Conservation (phyloP, 768 basidiomycete species). For the Candolleomyces aberdarensis region DNA sequence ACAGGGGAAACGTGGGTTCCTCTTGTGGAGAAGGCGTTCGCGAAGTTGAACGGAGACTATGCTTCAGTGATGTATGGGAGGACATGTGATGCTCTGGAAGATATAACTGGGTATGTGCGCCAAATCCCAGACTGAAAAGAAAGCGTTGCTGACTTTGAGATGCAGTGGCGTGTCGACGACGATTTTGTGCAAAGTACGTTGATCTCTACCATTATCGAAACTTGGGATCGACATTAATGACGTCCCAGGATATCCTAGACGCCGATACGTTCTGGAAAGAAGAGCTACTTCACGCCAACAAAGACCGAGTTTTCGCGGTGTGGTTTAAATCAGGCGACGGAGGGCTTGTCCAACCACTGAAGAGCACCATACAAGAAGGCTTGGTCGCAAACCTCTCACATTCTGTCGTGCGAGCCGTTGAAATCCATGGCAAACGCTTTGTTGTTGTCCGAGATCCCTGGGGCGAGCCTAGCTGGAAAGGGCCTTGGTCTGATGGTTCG, state of each 20-base stretch:
- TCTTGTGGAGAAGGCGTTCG: constrained; percentile 47
- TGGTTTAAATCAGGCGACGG: constrained; percentile 29
- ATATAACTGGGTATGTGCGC: constrained; percentile 44
- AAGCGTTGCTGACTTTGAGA: not conserved
- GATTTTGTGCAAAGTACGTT: constrained; percentile 27
- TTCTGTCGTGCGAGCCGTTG: constrained; percentile 38
- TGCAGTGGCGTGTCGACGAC: constrained; percentile 37
- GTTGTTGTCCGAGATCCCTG: constrained; percentile 45
- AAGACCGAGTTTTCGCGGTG: constrained; percentile 43
- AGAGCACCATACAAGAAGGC: constrained; percentile 20
- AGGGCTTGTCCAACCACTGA: constrained; percentile 10
- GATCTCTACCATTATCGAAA: not conserved
- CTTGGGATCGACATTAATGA: not conserved
- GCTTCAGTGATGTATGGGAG: constrained; percentile 30
- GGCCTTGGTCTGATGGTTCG: constrained; percentile 42
- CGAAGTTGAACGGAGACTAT: constrained; percentile 47
- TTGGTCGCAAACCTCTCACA: constrained; percentile 38
- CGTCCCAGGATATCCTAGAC: constrained; percentile 41
- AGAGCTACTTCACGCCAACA: constrained; percentile 42
- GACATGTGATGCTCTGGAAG: constrained; percentile 46
- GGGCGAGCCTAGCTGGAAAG: constrained; percentile 41
- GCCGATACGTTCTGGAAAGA: constrained; percentile 47
- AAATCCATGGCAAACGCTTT: constrained; percentile 41
- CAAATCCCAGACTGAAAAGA: too few relatives aligned
- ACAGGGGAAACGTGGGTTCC: constrained; percentile 46